Conservation (phyloP, 306 rosid genomes). For the Lathyrus tuberosus region DNA sequence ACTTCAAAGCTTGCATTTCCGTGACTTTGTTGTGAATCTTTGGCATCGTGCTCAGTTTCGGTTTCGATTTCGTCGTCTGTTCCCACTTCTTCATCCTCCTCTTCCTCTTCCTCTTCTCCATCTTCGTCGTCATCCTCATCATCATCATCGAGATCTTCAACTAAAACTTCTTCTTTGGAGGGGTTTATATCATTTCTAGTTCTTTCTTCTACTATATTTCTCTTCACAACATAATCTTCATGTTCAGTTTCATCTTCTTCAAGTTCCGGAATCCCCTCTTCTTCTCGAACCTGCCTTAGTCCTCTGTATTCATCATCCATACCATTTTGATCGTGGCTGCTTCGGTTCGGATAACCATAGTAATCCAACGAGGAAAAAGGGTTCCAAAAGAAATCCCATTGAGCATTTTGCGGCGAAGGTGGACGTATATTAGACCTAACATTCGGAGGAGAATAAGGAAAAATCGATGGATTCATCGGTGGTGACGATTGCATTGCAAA, state of each 20-base stretch:
- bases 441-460: conserved; percentile 65
- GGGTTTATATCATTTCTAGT: conserved; percentile 45
- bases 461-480: conserved; percentile 62
- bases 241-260: conserved; percentile 81
- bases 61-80: conserved; percentile 42
- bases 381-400: conserved; percentile 96
- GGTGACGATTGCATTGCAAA: conserved; percentile 71
- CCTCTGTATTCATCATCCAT: conserved; percentile 71
- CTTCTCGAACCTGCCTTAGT: conserved; percentile 78
- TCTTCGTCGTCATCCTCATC: conserved; percentile 69
- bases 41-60: conserved; percentile 41
- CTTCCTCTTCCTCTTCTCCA: conserved; percentile 61
- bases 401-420: conserved; percentile 74
- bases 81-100: conserved; percentile 55
- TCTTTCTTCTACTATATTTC: conserved; percentile 56
- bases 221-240: conserved; percentile 50
- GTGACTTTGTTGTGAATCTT: conserved; percentile 40
- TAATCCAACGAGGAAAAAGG: conserved; percentile 85
- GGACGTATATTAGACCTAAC: conserved; percentile 64
- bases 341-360: conserved; percentile 65
- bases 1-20: conserved; percentile 46
- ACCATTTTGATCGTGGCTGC: conserved; percentile 49
- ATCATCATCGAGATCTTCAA: conserved; percentile 73
- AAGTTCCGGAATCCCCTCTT: conserved; percentile 89
- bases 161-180: conserved; percentile 60